These are phyloP conservation scores for Leccinum ponderosum DNA, from an alignment of 1,284 basidiomycete species.

Conservation along the genomic window DNA sequence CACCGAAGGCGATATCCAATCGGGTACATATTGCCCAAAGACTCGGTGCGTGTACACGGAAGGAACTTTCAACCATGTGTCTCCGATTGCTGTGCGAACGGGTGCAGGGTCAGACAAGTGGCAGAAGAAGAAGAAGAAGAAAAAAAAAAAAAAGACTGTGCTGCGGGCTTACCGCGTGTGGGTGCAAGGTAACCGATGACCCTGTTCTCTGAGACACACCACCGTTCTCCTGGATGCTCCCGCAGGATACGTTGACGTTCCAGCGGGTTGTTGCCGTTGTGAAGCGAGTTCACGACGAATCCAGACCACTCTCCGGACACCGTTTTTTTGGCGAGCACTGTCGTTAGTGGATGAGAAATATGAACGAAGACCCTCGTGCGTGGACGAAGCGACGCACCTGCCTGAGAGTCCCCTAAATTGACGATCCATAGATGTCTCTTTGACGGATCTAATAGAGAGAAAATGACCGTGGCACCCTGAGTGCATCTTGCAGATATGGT, in stretches of 20 bases:
- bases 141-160: background rate
- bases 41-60: constrained; percentile 53
- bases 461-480: constrained; percentile 61
- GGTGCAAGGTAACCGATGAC: constrained; percentile 66
- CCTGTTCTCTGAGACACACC: constrained; percentile 50
- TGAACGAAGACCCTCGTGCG: background rate
- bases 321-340: constrained; percentile 50
- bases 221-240: constrained; percentile 57
- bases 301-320: constrained; percentile 43
- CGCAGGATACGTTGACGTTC: constrained; percentile 50
- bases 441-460: constrained; percentile 54
- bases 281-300: constrained; percentile 48
- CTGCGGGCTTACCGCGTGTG: constrained; percentile 53
- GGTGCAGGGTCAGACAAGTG: constrained; percentile 23
- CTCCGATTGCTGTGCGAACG: constrained; percentile 53
- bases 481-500: constrained; percentile 46
- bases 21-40: constrained; percentile 49
- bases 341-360: constrained; percentile 12
- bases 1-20: constrained; percentile 43
- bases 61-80: constrained; percentile 64
- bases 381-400: constrained; percentile 41
- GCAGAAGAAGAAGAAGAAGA: background rate
- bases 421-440: constrained; percentile 59
- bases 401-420: constrained; percentile 67
- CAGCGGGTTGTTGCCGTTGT: constrained; percentile 51